Conservation (phyloP, 2,329 filamentous ascomycete genomes). For the Sarocladium kiliense region DNA sequence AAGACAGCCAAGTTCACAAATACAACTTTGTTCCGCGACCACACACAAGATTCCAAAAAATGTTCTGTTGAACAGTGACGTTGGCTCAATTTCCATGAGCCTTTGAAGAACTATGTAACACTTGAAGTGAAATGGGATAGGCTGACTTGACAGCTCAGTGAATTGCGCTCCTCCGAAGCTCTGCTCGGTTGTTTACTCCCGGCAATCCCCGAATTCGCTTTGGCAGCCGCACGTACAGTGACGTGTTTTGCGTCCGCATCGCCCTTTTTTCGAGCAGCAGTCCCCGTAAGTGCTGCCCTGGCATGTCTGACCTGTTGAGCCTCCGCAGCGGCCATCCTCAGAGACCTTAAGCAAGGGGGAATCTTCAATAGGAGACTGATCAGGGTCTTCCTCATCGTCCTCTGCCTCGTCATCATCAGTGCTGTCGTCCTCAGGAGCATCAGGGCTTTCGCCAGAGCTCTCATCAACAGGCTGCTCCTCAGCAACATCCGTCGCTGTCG, state of each 20-base stretch:
- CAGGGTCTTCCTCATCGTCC: conserved; percentile 2
- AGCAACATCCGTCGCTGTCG: neutral
- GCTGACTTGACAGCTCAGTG: no score
- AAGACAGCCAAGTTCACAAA: neutral
- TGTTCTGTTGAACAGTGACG: neutral
- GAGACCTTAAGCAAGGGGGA: conserved; percentile 23
- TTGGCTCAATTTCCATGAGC: neutral
- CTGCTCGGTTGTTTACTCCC: conserved; percentile 13
- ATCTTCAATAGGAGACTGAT: neutral
- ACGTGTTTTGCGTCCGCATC: conserved; percentile 30
- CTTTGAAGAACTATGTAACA: neutral
- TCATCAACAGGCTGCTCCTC: conserved; percentile 6
- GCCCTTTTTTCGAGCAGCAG: conserved; percentile 36
- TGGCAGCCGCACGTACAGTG: conserved; percentile 33
- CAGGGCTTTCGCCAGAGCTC: neutral
- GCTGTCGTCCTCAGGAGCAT: neutral
- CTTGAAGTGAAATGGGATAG: neutral
- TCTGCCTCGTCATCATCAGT: neutral
- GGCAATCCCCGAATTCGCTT: conserved; percentile 28
- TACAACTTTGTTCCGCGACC: conserved; percentile 5
- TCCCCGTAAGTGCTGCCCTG: conserved; percentile 34
- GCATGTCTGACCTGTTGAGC: conserved; percentile 33
- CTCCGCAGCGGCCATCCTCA: conserved; percentile 35
- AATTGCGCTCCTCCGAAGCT: no score
- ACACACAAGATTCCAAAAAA: neutral